Percentiles rank a stretch among this genome's conserved stretches.
Conservation (phyloP, 1,284 basidiomycete species). For the Pterulicium gracile region DNA sequence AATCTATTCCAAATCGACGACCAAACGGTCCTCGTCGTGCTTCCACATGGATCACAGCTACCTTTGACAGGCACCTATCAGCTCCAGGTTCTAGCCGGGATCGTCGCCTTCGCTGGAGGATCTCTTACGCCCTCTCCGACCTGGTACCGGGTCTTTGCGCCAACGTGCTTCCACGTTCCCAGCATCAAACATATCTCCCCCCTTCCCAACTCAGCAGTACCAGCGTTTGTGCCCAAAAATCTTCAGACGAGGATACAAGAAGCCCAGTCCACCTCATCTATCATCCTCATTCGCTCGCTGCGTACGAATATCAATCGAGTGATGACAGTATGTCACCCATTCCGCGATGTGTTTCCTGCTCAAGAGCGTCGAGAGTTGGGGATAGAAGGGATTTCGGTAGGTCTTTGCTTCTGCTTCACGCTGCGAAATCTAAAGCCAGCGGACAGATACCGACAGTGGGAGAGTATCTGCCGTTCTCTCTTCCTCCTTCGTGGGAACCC, state of each 20-base stretch:
- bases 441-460: constrained; percentile 24
- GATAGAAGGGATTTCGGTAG: not conserved
- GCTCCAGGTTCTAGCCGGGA: not conserved
- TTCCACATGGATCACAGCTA: not conserved
- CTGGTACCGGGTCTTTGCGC: constrained; percentile 46
- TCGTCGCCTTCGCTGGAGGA: not conserved
- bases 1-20: not conserved
- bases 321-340: not conserved
- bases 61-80: not conserved
- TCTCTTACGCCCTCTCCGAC: not conserved
- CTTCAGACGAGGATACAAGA: constrained; percentile 14
- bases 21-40: not conserved
- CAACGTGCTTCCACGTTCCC: constrained; percentile 57
- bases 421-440: constrained; percentile 3
- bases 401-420: not conserved
- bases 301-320: not conserved
- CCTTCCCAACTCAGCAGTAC: constrained; percentile 14
- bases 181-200: constrained; percentile 28
- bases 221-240: constrained; percentile 13
- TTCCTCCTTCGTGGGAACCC: constrained; percentile 48
- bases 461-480: constrained; percentile 34
- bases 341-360: not conserved
- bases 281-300: not conserved
- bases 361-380: not conserved
- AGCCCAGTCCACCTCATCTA: not conserved